A percentile compares a stretch with the other conserved stretches of the same genome.
Conservation (phyloP, 2,329 filamentous ascomycete species). For the Colletotrichum costaricense region DNA sequence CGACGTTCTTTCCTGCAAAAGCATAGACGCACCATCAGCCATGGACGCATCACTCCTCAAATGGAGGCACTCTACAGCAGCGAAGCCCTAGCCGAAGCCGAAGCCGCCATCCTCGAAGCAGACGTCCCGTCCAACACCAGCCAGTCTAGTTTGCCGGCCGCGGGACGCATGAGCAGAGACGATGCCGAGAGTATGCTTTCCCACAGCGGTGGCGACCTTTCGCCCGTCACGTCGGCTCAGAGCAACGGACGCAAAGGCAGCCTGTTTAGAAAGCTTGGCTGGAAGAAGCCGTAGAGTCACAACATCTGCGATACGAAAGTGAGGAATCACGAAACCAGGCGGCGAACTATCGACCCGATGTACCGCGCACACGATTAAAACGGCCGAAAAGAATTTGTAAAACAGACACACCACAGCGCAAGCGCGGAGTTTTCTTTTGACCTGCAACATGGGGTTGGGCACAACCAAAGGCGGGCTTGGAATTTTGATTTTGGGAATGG, state of each 20-base stretch:
- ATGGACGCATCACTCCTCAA: conserved; percentile 55
- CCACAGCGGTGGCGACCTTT: conserved; percentile 39
- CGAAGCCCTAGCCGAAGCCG: conserved; percentile 40
- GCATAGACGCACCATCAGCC: conserved; percentile 58
- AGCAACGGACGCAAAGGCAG: conserved; percentile 15
- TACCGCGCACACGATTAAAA: conserved; percentile 27
- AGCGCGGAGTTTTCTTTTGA: conserved; percentile 31
- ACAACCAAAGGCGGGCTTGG: background rate
- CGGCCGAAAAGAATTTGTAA: conserved; percentile 31
- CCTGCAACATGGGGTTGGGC: background rate
- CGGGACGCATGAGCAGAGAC: conserved; percentile 46
- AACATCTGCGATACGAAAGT: background rate
- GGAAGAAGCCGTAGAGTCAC: conserved; percentile 24
- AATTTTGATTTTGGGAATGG: background rate
- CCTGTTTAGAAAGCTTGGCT: conserved; percentile 28
- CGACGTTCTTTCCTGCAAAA: conserved; percentile 60
- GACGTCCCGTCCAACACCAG: conserved; percentile 18
- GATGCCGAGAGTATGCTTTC: conserved; percentile 51
- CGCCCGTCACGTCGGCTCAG: conserved; percentile 28
- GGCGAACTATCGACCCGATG: background rate
- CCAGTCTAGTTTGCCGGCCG: conserved; percentile 24
- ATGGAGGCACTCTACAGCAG: conserved; percentile 47
- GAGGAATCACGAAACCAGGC: background rate
- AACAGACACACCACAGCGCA: conserved; percentile 29
- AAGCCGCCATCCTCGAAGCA: conserved; percentile 23